Base-by-base conservation (phyloP, 192 early-diverging fungal species). In the Pilobolus umbonatus region DNA sequence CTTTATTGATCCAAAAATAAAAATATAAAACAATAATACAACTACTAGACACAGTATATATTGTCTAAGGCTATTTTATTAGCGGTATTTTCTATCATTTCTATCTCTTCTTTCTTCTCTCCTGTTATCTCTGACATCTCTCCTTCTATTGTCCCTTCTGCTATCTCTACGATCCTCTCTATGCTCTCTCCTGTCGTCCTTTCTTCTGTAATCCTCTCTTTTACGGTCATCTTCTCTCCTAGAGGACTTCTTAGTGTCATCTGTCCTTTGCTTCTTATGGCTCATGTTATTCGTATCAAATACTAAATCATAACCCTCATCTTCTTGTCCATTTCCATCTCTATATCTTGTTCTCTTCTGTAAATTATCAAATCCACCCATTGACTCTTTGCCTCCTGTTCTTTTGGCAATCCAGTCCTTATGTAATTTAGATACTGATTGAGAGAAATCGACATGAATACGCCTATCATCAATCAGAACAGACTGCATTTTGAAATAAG, bases 391-490 rank as follows among this genome's bases (percentile, higher is more conserved):
- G 7, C 49, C 45, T 21, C 72, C 50, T 25, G 71, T 52, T 12
- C 75, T 72, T 60, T 80, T 79, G 47, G 77, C 29, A 55, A 93
- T 74, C 85, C 92, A 94, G 40, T 87, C 86, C 42, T 80, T 78
- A 69, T 91, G 87, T 14, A 94, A 66, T 44, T 88, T 89, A 24
- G 86, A 86, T 2, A 98, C 96, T 43, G 85, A 88, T 75, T 98
- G 96, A 25, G 96, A 98, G 61, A 98, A 98, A 71, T 98, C 96
- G 12, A 98, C 94, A 64, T 95, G 90, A 39, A 98, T 95, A 19
- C 96, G 70, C 1, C 94, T 84, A 68, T 98, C 96, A 64, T 98
- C 96, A 57, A 98, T 92, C 22, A 96, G 61, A 1, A 96, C 94
- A 57, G 91, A 93, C 48, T 98, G 89, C 96, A 96, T 96, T 67